These are phyloP conservation scores for Tuber melanosporum DNA, from an alignment of 495 filamentous ascomycete species.

Conservation along the genomic window DNA sequence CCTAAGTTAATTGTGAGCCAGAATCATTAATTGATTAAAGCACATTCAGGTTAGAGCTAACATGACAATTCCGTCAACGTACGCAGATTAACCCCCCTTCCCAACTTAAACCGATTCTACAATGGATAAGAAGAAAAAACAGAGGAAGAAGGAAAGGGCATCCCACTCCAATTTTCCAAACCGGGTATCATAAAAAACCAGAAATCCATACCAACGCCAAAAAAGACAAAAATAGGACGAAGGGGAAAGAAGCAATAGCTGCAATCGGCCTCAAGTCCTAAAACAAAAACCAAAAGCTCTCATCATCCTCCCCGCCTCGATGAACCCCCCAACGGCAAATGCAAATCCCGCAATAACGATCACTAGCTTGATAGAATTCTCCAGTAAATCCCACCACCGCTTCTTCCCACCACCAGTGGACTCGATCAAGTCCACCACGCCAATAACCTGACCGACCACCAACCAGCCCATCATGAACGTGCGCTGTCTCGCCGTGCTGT, in stretches of 20 bases:
- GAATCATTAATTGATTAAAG: neutral
- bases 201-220: slow-evolving; percentile 2
- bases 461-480: slow-evolving; percentile 46
- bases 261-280: slow-evolving; percentile 8
- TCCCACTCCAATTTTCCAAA: neutral
- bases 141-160: neutral
- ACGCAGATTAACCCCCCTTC: neutral
- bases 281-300: slow-evolving; percentile 39
- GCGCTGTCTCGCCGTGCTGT: slow-evolving; percentile 41
- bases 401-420: slow-evolving; percentile 30
- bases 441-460: slow-evolving; percentile 37
- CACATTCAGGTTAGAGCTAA: neutral
- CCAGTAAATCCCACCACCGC: slow-evolving; percentile 26
- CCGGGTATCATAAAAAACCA: neutral
- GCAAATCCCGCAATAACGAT: slow-evolving; percentile 23
- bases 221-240: slow-evolving; percentile 6
- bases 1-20: neutral
- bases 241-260: neutral
- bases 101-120: neutral
- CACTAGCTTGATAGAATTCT: slow-evolving; percentile 15
- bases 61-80: neutral
- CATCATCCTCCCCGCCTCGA: slow-evolving; percentile 37
- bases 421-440: slow-evolving; percentile 34
- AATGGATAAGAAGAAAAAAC: neutral
- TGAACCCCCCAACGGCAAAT: slow-evolving; percentile 36